Evolutionary conservation across 2,329 filamentous ascomycete species (phyloP).

Genomic region (Fusarium chlamydosporum): DNA sequence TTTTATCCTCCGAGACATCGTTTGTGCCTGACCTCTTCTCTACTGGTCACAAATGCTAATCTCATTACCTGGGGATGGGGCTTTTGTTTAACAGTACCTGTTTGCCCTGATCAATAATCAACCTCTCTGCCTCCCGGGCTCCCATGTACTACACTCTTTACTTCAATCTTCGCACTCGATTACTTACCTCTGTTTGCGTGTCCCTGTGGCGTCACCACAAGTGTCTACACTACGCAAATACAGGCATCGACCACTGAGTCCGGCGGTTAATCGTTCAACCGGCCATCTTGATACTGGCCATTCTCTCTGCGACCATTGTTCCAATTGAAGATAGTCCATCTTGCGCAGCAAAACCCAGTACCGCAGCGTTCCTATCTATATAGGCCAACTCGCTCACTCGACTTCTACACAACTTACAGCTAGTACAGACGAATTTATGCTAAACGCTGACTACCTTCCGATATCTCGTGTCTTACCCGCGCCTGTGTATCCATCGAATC

Average conservation of each 20-base stretch:
- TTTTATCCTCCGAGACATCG: constrained; percentile 7
- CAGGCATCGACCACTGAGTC: constrained; percentile 1
- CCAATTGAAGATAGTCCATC: constrained; percentile 5
- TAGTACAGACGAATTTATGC: constrained; percentile 3
- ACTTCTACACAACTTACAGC: constrained; percentile 1
- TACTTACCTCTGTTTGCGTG: neutral
- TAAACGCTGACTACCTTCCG: constrained; percentile 8
- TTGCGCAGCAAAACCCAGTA: neutral
- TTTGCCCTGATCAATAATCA: constrained; percentile 34
- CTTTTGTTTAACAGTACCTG: constrained; percentile 29
- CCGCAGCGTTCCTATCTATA: neutral
- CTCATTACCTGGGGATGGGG: constrained; percentile 2
- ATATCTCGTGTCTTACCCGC: neutral
- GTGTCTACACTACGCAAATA: constrained; percentile 5
- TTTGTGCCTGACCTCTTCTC: neutral
- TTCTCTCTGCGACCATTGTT: neutral
- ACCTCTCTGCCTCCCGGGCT: neutral
- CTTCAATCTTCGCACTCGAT: neutral
- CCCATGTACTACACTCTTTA: neutral
- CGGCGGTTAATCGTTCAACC: neutral
- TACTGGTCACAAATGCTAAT: constrained; percentile 2
- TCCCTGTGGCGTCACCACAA: constrained; percentile 11
- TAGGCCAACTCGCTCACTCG: constrained; percentile 8
- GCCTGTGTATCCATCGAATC: constrained; percentile 6
- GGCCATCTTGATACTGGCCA: neutral